Evolutionary conservation across 164 flowering plant genomes (phyloP).

Genomic region (Stephania cephalantha): DNA sequence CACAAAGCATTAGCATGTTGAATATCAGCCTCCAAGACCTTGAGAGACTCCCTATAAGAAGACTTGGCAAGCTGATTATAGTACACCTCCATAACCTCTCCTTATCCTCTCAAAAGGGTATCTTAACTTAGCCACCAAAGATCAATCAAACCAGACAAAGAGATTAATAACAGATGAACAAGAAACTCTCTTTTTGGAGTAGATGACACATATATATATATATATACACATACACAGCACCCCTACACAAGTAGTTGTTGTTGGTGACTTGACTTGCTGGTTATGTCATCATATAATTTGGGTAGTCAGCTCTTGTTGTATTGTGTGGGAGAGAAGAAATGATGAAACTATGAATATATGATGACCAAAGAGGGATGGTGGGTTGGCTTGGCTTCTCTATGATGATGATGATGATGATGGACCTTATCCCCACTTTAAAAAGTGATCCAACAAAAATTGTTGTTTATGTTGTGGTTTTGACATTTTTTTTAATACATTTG

Average conservation of each 20-base stretch:
- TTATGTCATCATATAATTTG: not conserved
- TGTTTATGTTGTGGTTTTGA: no score
- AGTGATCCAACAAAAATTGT: not conserved
- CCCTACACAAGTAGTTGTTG: not conserved
- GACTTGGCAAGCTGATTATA: conserved; percentile 46
- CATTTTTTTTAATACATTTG: no score
- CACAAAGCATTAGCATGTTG: conserved; percentile 77
- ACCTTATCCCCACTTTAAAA: not conserved
- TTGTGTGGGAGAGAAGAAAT: conserved; percentile 2
- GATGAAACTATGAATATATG: not conserved
- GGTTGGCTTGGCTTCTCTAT: no score
- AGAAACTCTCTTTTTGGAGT: not conserved
- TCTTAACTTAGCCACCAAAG: not conserved
- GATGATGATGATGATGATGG: no score
- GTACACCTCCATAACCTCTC: conserved; percentile 44
- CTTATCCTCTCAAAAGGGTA: not conserved
- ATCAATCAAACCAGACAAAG: not conserved
- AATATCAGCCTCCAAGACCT: conserved; percentile 70
- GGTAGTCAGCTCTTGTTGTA: not conserved
- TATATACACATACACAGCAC: not conserved
- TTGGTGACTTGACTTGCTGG: not conserved
- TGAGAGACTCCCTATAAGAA: conserved; percentile 61
- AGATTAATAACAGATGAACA: not conserved
- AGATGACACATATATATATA: not conserved
- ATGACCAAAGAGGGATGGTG: no score